Percentiles rank a stretch among this genome's conserved stretches.
Evolutionary conservation across 208 protist species (phyloP).

Genomic region (Acanthamoeba triangularis): DNA sequence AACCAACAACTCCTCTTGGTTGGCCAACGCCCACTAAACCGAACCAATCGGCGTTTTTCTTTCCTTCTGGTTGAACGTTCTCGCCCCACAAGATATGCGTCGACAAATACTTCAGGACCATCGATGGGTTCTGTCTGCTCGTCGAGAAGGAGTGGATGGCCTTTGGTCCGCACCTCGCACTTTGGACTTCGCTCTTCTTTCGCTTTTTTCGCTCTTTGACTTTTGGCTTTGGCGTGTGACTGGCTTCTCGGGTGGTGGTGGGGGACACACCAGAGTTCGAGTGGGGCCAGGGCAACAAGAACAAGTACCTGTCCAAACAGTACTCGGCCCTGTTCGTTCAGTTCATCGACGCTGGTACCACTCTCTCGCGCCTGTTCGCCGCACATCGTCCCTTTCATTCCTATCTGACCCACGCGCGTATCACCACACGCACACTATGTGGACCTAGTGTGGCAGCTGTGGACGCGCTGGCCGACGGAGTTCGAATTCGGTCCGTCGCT

Average conservation of each 20-base stretch:
- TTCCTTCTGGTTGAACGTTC: too few species aligned
- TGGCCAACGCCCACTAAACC: too few species aligned
- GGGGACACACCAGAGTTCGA: not conserved
- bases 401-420: too few species aligned
- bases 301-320: not conserved
- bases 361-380: too few species aligned
- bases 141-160: conserved; percentile 95
- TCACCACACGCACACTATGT: too few species aligned
- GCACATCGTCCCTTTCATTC: too few species aligned
- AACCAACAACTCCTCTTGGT: not conserved
- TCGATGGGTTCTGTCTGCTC: conserved; percentile 94
- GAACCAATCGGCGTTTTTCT: too few species aligned
- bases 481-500: conserved; percentile 25
- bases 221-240: too few species aligned
- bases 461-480: not conserved
- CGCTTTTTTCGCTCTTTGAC: too few species aligned
- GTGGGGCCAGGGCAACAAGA: not conserved
- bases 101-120: conserved; percentile 95
- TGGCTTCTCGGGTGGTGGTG: too few species aligned
- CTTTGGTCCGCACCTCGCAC: conserved; percentile 76
- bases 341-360: conserved; percentile 18
- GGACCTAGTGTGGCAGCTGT: conserved; percentile 31
- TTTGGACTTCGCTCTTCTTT: too few species aligned
- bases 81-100: conserved; percentile 87
- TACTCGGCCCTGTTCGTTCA: conserved; percentile 29